Percentiles rank a stretch among this genome's conserved stretches.
phyloP scores from a whole-genome alignment of 345 rosid genomes.

The Cardiospermum halicacabum region DNA sequence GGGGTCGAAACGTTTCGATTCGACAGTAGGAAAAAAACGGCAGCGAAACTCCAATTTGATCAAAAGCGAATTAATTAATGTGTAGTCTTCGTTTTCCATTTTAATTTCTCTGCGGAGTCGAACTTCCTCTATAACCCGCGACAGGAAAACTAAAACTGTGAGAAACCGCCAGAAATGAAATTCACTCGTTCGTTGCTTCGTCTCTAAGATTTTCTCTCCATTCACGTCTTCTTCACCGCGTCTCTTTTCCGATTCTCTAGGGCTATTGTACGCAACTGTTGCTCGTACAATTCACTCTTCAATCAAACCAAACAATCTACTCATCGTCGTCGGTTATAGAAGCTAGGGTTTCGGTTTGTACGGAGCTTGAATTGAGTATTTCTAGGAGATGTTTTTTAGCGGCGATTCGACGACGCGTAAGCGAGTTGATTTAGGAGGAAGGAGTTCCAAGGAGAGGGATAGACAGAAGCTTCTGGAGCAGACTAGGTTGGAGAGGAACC shows the following conservation, averaged over 20 bases:
- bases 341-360: neutral
- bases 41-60: neutral
- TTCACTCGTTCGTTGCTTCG: neutral
- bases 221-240: neutral
- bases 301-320: constrained; percentile 7
- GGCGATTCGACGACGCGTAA: constrained; percentile 93
- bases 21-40: neutral
- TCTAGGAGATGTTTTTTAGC: constrained; percentile 64
- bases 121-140: neutral
- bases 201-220: constrained; percentile 5
- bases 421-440: constrained; percentile 97
- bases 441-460: constrained; percentile 95
- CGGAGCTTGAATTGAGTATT: constrained; percentile 10
- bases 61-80: neutral
- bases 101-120: neutral
- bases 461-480: constrained; percentile 94
- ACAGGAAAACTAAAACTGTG: neutral
- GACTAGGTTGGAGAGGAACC: constrained; percentile 87
- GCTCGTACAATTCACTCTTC: neutral
- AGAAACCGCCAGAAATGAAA: constrained; percentile 9
- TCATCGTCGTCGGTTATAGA: neutral
- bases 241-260: neutral
- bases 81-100: neutral
- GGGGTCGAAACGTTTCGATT: neutral
- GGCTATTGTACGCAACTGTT: constrained; percentile 1